Percentiles rank a stretch among this genome's conserved stretches.
phyloP scores from a whole-genome alignment of 805 yeast species.

The Candida insectorum region DNA sequence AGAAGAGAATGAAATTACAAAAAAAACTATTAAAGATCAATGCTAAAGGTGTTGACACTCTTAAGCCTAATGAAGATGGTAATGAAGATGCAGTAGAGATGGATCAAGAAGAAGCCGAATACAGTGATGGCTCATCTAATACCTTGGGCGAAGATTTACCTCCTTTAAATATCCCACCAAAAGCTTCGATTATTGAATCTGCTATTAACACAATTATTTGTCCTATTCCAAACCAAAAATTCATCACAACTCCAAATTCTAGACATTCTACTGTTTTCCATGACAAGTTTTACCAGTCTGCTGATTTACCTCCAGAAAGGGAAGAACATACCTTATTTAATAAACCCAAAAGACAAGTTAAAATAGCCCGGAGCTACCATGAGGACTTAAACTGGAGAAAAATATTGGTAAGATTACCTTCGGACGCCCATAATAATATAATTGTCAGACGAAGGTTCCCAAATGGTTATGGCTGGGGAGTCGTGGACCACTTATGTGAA shows the following conservation, averaged over 20 bases:
- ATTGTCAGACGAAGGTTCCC: slow-evolving; percentile 41
- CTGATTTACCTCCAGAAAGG: slow-evolving; percentile 20
- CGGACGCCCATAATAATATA: slow-evolving; percentile 46
- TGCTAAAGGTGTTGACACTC: slow-evolving; percentile 20
- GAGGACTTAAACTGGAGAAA: slow-evolving; percentile 41
- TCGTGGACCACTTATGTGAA: slow-evolving; percentile 37
- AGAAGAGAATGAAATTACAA: slow-evolving; percentile 11
- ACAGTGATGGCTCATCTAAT: slow-evolving; percentile 8
- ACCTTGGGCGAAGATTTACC: slow-evolving; percentile 10
- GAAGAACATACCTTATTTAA: slow-evolving; percentile 15
- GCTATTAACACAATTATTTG: slow-evolving; percentile 38
- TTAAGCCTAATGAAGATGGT: slow-evolving; percentile 6
- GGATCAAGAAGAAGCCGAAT: slow-evolving; percentile 13
- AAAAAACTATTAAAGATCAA: slow-evolving; percentile 18
- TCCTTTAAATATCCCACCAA: slow-evolving; percentile 41
- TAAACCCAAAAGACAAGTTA: slow-evolving; percentile 36
- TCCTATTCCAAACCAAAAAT: slow-evolving; percentile 36
- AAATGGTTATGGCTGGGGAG: slow-evolving; percentile 48
- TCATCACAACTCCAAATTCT: slow-evolving; percentile 28
- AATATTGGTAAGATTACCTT: slow-evolving; percentile 40
- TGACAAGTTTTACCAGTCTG: slow-evolving; percentile 37
- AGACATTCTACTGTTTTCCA: slow-evolving; percentile 40
- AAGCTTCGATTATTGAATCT: slow-evolving; percentile 41
- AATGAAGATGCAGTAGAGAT: slow-evolving; percentile 8
- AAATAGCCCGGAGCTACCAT: slow-evolving; percentile 41